Conservation (phyloP, 306 rosid genomes). For the Acacia acuminata region DNA sequence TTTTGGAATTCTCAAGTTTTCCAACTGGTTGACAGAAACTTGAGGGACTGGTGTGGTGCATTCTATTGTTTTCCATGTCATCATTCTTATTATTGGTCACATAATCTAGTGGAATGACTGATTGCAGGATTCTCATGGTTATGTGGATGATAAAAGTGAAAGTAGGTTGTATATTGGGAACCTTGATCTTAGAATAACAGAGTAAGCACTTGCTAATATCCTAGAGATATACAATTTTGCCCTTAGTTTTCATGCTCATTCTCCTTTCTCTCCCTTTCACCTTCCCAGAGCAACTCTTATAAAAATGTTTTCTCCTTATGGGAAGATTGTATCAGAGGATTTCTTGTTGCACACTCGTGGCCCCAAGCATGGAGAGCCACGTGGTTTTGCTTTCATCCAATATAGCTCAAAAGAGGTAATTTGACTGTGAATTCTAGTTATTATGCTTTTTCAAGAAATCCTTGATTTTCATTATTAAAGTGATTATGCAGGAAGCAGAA, state of each 20-base stretch:
- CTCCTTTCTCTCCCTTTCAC: slow-evolving; percentile 1
- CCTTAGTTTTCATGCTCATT: slow-evolving; percentile 28
- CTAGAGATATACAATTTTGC: not conserved
- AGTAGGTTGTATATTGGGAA: slow-evolving; percentile 81
- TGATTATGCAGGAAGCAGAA: too few relatives aligned
- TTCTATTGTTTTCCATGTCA: slow-evolving; percentile 1
- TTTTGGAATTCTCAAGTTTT: not conserved
- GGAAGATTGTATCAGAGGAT: slow-evolving; percentile 82
- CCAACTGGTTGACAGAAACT: not conserved
- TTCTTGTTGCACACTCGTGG: slow-evolving; percentile 92
- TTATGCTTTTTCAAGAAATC: slow-evolving; percentile 37
- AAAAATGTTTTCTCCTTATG: slow-evolving; percentile 87
- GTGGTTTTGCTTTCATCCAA: slow-evolving; percentile 88
- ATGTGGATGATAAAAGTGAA: slow-evolving; percentile 69
- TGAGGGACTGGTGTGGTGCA: too few relatives aligned
- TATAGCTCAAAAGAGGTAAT: slow-evolving; percentile 79
- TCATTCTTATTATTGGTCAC: slow-evolving; percentile 20
- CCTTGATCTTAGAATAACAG: slow-evolving; percentile 91
- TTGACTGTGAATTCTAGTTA: slow-evolving; percentile 24
- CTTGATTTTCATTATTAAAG: too few relatives aligned
- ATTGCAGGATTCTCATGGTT: slow-evolving; percentile 66
- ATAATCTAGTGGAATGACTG: slow-evolving; percentile 16
- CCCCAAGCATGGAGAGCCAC: slow-evolving; percentile 84
- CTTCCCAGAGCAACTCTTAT: slow-evolving; percentile 76
- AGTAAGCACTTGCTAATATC: slow-evolving; percentile 52